These are phyloP conservation scores for Circinella umbellata DNA, from an alignment of 371 early-diverging fungal species.

Conservation along the genomic window DNA sequence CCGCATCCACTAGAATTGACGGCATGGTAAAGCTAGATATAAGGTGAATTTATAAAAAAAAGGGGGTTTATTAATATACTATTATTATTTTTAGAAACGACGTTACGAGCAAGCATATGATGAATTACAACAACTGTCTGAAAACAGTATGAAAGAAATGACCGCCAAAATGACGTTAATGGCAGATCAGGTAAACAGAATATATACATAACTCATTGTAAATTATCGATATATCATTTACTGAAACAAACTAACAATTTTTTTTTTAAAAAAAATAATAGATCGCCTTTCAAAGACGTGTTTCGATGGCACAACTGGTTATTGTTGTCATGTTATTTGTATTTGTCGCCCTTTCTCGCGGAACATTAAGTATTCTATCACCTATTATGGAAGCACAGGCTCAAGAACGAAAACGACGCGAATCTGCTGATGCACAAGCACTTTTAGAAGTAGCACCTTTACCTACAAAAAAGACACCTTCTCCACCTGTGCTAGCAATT, in stretches of 20 bases:
- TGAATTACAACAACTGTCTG: slow-evolving; percentile 56
- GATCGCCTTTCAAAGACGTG: slow-evolving; percentile 67
- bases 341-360: slow-evolving; percentile 57
- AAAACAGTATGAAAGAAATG: slow-evolving; percentile 53
- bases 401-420: slow-evolving; percentile 41
- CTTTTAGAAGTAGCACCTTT: not conserved
- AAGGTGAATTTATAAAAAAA: not conserved
- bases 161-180: slow-evolving; percentile 51
- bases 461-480: not conserved
- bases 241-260: not conserved
- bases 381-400: slow-evolving; percentile 54
- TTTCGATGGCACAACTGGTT: slow-evolving; percentile 62
- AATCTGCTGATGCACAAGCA: slow-evolving; percentile 25
- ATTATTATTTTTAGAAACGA: slow-evolving; percentile 35
- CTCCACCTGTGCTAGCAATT: not conserved
- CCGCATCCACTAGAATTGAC: slow-evolving; percentile 62
- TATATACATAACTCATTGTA: not conserved
- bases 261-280: slow-evolving; percentile 14
- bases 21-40: slow-evolving; percentile 47
- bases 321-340: slow-evolving; percentile 59
- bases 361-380: slow-evolving; percentile 46
- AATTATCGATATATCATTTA: too few relatives aligned
- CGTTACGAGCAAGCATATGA: slow-evolving; percentile 66
- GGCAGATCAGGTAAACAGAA: slow-evolving; percentile 56
- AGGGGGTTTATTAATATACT: not conserved